A percentile compares a stretch with the other conserved stretches of the same genome.
Evolutionary conservation across 495 filamentous ascomycete species (phyloP).

Genomic region (Hypoxylon intermedium): DNA sequence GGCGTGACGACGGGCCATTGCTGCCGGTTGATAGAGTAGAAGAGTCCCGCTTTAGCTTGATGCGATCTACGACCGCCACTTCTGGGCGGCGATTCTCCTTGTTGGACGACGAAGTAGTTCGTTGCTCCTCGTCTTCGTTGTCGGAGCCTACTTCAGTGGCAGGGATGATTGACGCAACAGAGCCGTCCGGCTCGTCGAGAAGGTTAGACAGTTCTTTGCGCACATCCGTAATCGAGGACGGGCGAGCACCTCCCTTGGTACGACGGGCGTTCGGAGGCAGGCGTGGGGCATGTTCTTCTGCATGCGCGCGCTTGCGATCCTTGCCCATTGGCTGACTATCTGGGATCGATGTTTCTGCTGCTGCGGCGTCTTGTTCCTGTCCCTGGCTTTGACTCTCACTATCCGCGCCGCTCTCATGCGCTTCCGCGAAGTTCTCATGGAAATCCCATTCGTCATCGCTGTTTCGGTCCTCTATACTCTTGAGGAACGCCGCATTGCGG

Average conservation of each 20-base stretch:
- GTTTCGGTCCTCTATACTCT: constrained; percentile 83
- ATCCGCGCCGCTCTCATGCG: constrained; percentile 48
- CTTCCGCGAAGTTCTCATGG: constrained; percentile 63
- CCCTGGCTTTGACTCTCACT: constrained; percentile 43
- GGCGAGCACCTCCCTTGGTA: constrained; percentile 65
- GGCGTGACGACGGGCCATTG: constrained; percentile 42
- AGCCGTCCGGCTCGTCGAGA: constrained; percentile 73
- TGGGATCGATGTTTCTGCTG: constrained; percentile 45
- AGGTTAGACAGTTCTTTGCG: constrained; percentile 80
- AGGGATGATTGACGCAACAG: constrained; percentile 49
- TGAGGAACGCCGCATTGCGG: constrained; percentile 87
- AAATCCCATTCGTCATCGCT: constrained; percentile 83
- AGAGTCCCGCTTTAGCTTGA: constrained; percentile 72
- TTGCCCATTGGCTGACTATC: constrained; percentile 51
- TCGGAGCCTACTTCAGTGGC: constrained; percentile 54
- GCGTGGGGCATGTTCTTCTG: constrained; percentile 62
- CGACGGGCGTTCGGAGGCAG: constrained; percentile 68
- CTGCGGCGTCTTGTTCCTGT: constrained; percentile 5
- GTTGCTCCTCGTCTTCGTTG: constrained; percentile 46
- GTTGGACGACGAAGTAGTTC: constrained; percentile 39
- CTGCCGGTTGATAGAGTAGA: constrained; percentile 45
- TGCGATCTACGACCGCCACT: constrained; percentile 76
- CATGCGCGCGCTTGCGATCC: constrained; percentile 38
- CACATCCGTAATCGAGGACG: constrained; percentile 76
- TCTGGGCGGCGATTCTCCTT: constrained; percentile 55